Base-by-base conservation (phyloP, 768 basidiomycete genomes). In the Tephrocybe rancida region DNA sequence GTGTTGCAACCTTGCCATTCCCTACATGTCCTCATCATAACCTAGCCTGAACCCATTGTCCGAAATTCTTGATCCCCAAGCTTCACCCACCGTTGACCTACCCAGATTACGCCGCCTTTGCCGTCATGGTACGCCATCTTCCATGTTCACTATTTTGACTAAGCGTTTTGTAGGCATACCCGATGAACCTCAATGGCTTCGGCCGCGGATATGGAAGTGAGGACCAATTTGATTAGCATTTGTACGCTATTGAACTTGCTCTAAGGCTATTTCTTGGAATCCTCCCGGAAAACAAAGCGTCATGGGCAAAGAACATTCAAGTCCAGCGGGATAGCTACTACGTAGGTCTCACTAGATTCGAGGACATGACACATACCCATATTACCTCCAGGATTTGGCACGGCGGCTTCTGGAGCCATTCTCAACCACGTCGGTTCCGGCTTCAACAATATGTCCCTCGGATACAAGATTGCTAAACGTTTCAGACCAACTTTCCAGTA, bases 131-230 rank as follows among this genome's bases (percentile, higher is more conserved):
- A 71, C 38, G 76, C 26, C 16, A 5, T 30, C 26, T 32, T 5
- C 24, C n/a, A 42, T 21, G 27, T 25, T 44, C 47, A n/a, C 34
- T n/a, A 39, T 19, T 38, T 39, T 22, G 37, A 56, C 46, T 54
- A 25, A 25, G 41, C 25, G 63, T 56, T 35, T 47, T 37, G 16
- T 55, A 91, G 89, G 89, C 53, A 79, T 91, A 42, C 87, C 89
- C 44, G 82, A 88, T 59, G 78, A 87, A 60, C 90, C 90, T 38
- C 70, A 78, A 4, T 91, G 88, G 87, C 73, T 91, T 57, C 80
- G 90, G 37, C 87, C 89, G 25, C 78, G 87, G 38, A 75, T 88
- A 61, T 92, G 90, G 90, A 88, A 82, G 90, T 88, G 56, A 65
- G 85, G 71, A 26, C 6, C 34, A 14, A 24, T 44, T 27, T 48